Evolutionary conservation across 1,139 yeast genomes (phyloP), one percentile per base, ranked within the genome.

Genomic region (Chernovozyma aurita): DNA sequence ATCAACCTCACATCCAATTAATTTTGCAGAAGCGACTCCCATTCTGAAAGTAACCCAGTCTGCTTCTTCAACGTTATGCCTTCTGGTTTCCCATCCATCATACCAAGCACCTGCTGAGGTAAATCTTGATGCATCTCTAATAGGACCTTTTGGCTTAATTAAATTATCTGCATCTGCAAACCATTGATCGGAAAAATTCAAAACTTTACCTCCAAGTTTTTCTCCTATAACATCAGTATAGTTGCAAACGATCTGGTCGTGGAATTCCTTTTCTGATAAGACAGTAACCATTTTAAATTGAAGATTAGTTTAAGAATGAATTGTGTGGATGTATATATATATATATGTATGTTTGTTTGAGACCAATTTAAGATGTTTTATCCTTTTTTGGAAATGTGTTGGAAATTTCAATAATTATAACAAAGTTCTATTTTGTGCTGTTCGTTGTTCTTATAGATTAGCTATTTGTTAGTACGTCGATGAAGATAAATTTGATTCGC

Each of bases 21-120:
- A 61, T 33, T 70, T 69, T 1, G 97, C 96, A 29, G 86, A 76
- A 7, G 87, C 69, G 13, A 90, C 97, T 11, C 97, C 97, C 53
- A 86, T 69, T 56, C 78, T 73, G 59, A 90, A 65, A 28, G 85
- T 68, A 21, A 85, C 96, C 85, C 90, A 88, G 53, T 90, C 97
- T 30, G 86, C 85, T 39, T 79, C 87, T 42, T 70, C 83, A 2
- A 77, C 63, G 59, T 90, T 90, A 67, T 90, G 97, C 61, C 97
- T 76, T 57, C 97, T 74, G 17, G 97, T 88, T 61, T 90, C 97
- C 97, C 97, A 90, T 13, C 97, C 97, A 50, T 90, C 97, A 55
- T 85, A 90, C 96, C 97, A 88, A 4, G 95, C 95, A 37, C 97
- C 97, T 4, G 90, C 77, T 45, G 77, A 83, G 4, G 84, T 78